These are phyloP conservation scores for Clarireedia monteithiana DNA, from an alignment of 2,329 filamentous ascomycete species.

Conservation along the genomic window DNA sequence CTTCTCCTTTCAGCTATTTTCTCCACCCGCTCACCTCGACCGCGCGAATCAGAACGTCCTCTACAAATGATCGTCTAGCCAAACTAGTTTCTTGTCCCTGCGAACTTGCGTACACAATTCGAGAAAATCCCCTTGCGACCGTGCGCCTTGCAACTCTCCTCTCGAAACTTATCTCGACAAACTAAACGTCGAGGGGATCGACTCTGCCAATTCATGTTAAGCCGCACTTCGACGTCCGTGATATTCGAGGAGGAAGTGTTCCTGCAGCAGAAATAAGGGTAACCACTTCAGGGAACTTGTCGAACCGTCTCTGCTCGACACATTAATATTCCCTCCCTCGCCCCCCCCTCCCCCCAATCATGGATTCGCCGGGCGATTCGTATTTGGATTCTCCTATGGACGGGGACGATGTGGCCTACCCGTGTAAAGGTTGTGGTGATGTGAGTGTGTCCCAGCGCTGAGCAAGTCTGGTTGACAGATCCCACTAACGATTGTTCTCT, in stretches of 20 bases:
- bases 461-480: constrained; percentile 2
- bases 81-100: neutral
- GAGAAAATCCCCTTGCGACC: neutral
- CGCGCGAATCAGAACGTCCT: neutral
- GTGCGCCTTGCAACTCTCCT: neutral
- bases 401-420: constrained; percentile 70
- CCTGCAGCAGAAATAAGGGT: constrained; percentile 12
- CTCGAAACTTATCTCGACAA: constrained; percentile 1
- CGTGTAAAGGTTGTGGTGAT: constrained; percentile 90
- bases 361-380: constrained; percentile 44
- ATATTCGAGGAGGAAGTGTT: constrained; percentile 21
- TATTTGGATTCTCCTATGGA: constrained; percentile 48
- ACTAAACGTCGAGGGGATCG: constrained; percentile 17
- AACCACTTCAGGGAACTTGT: constrained; percentile 1
- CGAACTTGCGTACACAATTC: neutral
- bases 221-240: constrained; percentile 12
- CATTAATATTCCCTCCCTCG: neutral
- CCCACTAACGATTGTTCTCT: constrained; percentile 19
- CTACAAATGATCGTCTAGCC: neutral
- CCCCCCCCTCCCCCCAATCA: constrained; percentile 21
- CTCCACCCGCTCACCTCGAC: neutral
- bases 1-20: neutral
- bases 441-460: constrained; percentile 42
- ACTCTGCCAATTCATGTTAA: constrained; percentile 24
- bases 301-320: neutral